phyloP scores from a whole-genome alignment of 495 filamentous ascomycete genomes.

The Penicillium turbatum region DNA sequence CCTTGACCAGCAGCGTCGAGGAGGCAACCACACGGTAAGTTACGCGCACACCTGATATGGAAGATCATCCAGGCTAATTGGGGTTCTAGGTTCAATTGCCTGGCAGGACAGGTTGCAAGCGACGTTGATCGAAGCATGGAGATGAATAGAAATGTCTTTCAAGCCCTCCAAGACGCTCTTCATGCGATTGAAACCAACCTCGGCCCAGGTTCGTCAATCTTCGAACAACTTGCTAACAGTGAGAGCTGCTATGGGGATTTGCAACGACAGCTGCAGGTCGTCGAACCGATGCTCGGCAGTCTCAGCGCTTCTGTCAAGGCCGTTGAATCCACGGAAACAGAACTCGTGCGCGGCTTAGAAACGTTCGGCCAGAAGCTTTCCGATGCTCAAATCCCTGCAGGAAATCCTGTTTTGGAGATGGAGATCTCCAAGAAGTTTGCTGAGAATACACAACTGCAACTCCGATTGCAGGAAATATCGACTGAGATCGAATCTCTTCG shows the following conservation, averaged over 20 bases:
- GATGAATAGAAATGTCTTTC: slow-evolving; percentile 11
- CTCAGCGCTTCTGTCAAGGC: slow-evolving; percentile 17
- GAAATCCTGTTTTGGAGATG: slow-evolving; percentile 8
- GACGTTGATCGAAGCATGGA: slow-evolving; percentile 14
- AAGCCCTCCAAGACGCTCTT: slow-evolving; percentile 21
- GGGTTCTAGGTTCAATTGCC: slow-evolving; percentile 16
- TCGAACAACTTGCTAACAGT: slow-evolving; percentile 22
- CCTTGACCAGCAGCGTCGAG: slow-evolving; percentile 15
- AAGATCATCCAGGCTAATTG: neutral
- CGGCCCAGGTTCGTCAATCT: slow-evolving; percentile 21
- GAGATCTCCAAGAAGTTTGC: slow-evolving; percentile 13
- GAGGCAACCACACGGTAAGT: slow-evolving; percentile 25
- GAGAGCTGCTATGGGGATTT: slow-evolving; percentile 12
- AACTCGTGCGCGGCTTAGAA: slow-evolving; percentile 21
- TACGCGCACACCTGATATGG: neutral
- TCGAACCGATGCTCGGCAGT: slow-evolving; percentile 18
- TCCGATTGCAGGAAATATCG: slow-evolving; percentile 19
- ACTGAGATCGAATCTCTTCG: slow-evolving; percentile 13
- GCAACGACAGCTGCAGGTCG: slow-evolving; percentile 13
- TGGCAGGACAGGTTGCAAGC: slow-evolving; percentile 15
- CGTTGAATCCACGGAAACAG: slow-evolving; percentile 13
- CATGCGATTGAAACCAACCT: slow-evolving; percentile 15
- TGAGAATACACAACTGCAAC: slow-evolving; percentile 27
- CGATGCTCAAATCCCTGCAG: slow-evolving; percentile 18
- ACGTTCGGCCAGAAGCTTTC: slow-evolving; percentile 19